Base-by-base conservation (phyloP, 805 yeast genomes). In the Metschnikowia henanensis region DNA sequence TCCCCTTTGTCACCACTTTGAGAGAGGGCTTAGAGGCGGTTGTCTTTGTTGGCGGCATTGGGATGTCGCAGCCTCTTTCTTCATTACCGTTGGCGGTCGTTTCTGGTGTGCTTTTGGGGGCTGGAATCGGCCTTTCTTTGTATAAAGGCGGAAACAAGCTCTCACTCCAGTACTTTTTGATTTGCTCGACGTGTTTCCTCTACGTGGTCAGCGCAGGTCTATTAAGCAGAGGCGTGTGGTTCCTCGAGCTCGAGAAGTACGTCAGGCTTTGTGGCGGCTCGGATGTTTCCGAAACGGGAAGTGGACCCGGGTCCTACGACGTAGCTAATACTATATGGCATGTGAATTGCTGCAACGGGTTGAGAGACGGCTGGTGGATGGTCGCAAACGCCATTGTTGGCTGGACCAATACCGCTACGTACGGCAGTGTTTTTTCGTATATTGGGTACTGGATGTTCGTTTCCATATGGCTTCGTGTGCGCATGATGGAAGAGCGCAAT, bases 11-110 rank as follows among this genome's bases (percentile, higher is more conserved):
- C 30, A 60, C 65, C 13, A 60, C 65, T 2, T 49, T 60, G 16
- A 51, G 65, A 20, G 65, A 60, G 35, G 65, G 65, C 10, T 49
- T 60, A 37, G 97, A 91, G 76, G 96, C 96, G 33, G 91, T 91
- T 47, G 95, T 40, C 13, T 57, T 68, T 7, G 34, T 60, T 2
- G 56, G 60, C 21, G 62, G 72, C 4, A 64, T 70, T 13, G 58
- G 57, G 4, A 45, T 53, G 49, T 41, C 53, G 22, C 56, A 50
- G 44, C 50, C 56, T 1, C 44, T 40, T 9, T 32, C 41, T 10
- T 52, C 55, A 20, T 35, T 52, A 20, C 55, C 67, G 5, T 53
- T 59, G 32, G 61, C 71, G 1, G 59, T 61, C 2, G 34, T 61
- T 3, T 41, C 54, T 1, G 72, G 70, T 2, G 45, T 66, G 6